phyloP scores from a whole-genome alignment of 495 filamentous ascomycete species.

The Aspergillus sparsus region DNA sequence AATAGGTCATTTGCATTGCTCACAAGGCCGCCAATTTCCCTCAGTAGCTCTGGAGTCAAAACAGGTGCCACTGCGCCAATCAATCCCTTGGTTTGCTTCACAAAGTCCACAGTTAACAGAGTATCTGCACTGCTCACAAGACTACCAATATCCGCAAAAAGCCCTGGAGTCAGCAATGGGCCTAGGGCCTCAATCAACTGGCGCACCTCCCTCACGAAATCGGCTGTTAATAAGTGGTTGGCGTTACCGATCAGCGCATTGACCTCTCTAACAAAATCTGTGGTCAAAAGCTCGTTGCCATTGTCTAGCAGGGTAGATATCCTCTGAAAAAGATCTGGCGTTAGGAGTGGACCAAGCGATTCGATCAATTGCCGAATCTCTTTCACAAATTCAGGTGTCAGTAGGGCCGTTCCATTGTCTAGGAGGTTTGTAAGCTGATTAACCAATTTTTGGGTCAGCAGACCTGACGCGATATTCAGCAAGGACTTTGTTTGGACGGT shows the following conservation, averaged over 20 bases:
- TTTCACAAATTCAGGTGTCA: constrained; percentile 45
- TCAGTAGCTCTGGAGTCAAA: constrained; percentile 38
- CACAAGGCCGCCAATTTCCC: constrained; percentile 42
- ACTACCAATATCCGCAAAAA: constrained; percentile 41
- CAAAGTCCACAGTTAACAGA: constrained; percentile 43
- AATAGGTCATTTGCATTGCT: constrained; percentile 39
- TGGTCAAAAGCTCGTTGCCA: constrained; percentile 29
- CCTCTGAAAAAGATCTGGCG: constrained; percentile 30
- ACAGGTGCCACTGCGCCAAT: constrained; percentile 30
- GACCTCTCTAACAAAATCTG: constrained; percentile 32
- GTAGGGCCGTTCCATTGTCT: constrained; percentile 38
- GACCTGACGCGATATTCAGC: constrained; percentile 30
- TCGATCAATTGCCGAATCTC: constrained; percentile 42
- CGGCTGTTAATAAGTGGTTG: constrained; percentile 31
- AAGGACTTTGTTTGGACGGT: constrained; percentile 40
- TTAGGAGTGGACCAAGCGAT: constrained; percentile 26
- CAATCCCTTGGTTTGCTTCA: constrained; percentile 38
- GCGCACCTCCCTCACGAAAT: constrained; percentile 42
- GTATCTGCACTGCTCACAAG: constrained; percentile 45
- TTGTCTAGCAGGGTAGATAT: constrained; percentile 26
- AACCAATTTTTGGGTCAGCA: constrained; percentile 32
- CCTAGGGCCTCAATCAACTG: constrained; percentile 33
- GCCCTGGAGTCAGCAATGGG: constrained; percentile 37
- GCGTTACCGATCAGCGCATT: constrained; percentile 37
- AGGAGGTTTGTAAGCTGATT: constrained; percentile 36